These are phyloP conservation scores for Cucumis cinereus DNA, from an alignment of 306 rosid species.

Conservation along the genomic window DNA sequence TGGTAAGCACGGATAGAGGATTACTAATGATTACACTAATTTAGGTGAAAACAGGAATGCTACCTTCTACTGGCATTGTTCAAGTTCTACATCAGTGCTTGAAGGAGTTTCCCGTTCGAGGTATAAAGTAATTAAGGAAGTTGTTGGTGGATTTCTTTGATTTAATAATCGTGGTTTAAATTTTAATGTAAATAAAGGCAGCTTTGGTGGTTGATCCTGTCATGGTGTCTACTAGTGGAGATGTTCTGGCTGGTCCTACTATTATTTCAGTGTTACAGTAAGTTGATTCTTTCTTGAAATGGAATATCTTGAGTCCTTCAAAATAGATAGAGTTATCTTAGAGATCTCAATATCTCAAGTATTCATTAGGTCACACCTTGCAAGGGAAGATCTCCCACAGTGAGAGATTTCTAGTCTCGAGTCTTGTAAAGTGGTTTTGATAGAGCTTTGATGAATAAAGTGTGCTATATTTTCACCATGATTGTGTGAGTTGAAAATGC, in stretches of 20 bases:
- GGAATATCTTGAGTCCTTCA: background rate
- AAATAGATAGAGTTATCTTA: too few species aligned
- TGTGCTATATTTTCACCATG: too few species aligned
- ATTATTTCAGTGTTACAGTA: constrained; percentile 60
- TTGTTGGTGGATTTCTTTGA: constrained; percentile 4
- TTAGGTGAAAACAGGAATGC: constrained; percentile 93
- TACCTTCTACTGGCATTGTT: constrained; percentile 50
- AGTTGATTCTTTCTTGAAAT: background rate
- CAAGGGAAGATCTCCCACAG: too few species aligned
- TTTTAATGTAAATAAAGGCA: constrained; percentile 36
- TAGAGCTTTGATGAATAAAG: too few species aligned
- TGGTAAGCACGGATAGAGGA: background rate
- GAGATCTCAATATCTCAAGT: too few species aligned
- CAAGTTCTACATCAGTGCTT: constrained; percentile 50
- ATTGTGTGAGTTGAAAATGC: too few species aligned
- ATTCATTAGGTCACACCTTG: too few species aligned
- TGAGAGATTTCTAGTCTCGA: too few species aligned
- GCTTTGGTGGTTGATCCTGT: constrained; percentile 98
- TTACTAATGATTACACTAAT: constrained; percentile 13
- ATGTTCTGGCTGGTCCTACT: constrained; percentile 59
- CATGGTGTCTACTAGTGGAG: constrained; percentile 91
- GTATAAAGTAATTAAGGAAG: constrained; percentile 30
- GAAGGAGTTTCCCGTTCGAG: constrained; percentile 58
- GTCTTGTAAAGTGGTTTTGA: too few species aligned
- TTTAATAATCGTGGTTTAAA: constrained; percentile 12